Base-by-base conservation (phyloP, 2,329 filamentous ascomycete species). In the Pseudocercospora cruenta region DNA sequence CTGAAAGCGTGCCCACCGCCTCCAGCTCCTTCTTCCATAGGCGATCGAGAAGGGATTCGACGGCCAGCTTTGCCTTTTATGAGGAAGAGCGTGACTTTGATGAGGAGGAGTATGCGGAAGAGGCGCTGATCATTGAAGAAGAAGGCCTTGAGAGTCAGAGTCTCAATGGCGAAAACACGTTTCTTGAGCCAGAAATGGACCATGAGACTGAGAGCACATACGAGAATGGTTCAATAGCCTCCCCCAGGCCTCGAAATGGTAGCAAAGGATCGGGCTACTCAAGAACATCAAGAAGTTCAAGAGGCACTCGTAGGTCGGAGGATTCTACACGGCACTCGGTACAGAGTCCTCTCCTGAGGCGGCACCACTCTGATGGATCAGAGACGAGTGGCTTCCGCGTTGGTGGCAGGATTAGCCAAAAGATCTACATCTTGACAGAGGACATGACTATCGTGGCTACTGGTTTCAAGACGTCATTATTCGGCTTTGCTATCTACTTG, bases 1-100 rank as follows among this genome's bases (percentile, higher is more conserved):
- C 93, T 62, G 95, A 99, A 81, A 97, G 93, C 76, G 87, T 99
- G n/a, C 95, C 95, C 1, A 95, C 92, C 10, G 97, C 94, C 76
- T 86, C 94, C 39, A 93, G 93, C n/a, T 91, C 93, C 33, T 99
- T 99, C 77, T 90, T 89, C 57, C 94, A 97, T 79, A 91, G 93
- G 66, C 88, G 93, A 66, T 83, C 85, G 43, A 88, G 94, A 73
- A 89, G 92, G 71, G 92, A 94, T 75, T 98, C 94, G 14, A 93
- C 86, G 5, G 83, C 94, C 28, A 97, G 93, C 80, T 98, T 97
- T 78, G 89, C 93, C 1, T 97, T 93, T 79, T 96, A 95, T 76
- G 85, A 88, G 63, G 87, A 89, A 63, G 90, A 92, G 66, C 88
- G 92, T 68, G 89, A 91, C 62, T 72, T 69, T 24, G 74, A 72